Evolutionary conservation across 495 filamentous ascomycete species (phyloP).

Genomic region (Daldinia bambusicola): DNA sequence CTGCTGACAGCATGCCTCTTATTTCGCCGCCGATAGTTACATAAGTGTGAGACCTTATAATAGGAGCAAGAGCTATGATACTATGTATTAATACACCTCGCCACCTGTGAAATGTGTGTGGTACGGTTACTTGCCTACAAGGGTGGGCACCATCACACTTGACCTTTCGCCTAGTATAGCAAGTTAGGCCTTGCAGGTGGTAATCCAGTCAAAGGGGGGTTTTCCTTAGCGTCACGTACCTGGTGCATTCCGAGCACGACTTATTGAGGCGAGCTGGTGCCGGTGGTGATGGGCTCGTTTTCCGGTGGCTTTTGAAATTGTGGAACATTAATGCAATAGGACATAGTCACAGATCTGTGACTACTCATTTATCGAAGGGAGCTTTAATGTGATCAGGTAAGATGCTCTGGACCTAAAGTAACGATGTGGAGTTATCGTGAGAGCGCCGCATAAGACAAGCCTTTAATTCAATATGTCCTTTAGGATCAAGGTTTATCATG

Average conservation of each 20-base stretch:
- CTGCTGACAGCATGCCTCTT: conserved; percentile 45
- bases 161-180: conserved; percentile 39
- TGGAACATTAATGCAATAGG: conserved; percentile 43
- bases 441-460: conserved; percentile 17
- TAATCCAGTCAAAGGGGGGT: conserved; percentile 11
- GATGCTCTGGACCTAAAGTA: conserved; percentile 13
- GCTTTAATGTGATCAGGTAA: conserved; percentile 26
- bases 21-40: conserved; percentile 44
- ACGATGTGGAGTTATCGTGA: conserved; percentile 35
- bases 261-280: conserved; percentile 43
- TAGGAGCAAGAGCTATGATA: conserved; percentile 39
- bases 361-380: conserved; percentile 27
- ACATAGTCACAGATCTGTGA: conserved; percentile 38
- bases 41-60: conserved; percentile 43
- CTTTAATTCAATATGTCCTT: background rate
- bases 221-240: conserved; percentile 33
- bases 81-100: background rate
- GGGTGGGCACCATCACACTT: conserved; percentile 48
- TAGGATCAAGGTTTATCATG: conserved; percentile 6
- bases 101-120: background rate
- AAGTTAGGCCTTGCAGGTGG: conserved; percentile 31
- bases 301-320: conserved; percentile 42
- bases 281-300: conserved; percentile 38
- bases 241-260: conserved; percentile 44
- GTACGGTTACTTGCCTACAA: conserved; percentile 36